These are phyloP conservation scores for Strobilomyces confusus DNA, from an alignment of 768 basidiomycete genomes.

Conservation along the genomic window DNA sequence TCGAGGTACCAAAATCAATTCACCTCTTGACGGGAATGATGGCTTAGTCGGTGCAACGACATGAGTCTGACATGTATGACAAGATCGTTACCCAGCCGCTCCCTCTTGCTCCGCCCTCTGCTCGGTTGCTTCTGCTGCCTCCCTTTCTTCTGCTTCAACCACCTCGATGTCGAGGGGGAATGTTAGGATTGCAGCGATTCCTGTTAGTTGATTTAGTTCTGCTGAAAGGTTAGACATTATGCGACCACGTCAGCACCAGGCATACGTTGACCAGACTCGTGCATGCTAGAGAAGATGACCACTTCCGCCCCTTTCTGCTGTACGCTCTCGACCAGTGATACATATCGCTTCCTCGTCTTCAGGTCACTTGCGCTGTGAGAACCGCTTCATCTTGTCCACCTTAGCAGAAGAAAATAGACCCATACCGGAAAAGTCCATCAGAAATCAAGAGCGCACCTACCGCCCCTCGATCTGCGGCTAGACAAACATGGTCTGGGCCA, in stretches of 20 bases:
- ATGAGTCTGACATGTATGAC: background rate
- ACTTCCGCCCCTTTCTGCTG: constrained; percentile 88
- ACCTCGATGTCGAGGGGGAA: constrained; percentile 95
- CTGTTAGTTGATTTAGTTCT: constrained; percentile 97
- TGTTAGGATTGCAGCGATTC: constrained; percentile 91
- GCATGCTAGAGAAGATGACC: constrained; percentile 98
- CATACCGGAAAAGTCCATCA: constrained; percentile 87
- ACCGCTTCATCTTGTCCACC: background rate
- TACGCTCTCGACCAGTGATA: constrained; percentile 84
- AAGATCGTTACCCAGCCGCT: constrained; percentile 1
- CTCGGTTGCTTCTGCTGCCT: constrained; percentile 50
- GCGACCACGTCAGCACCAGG: constrained; percentile 6
- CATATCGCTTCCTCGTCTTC: constrained; percentile 73
- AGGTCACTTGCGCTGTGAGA: constrained; percentile 72
- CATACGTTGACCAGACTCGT: constrained; percentile 97
- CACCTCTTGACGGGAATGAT: background rate
- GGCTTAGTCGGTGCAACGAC: background rate
- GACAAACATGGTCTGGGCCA: constrained; percentile 87
- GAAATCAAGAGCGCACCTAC: constrained; percentile 93
- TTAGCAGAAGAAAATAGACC: background rate
- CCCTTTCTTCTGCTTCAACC: constrained; percentile 88
- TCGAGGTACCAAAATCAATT: background rate
- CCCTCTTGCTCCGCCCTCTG: constrained; percentile 11
- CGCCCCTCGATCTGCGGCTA: constrained; percentile 91
- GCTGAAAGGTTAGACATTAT: constrained; percentile 7